phyloP scores from a whole-genome alignment of 805 yeast species.

The Ogataea nonfermentans region DNA sequence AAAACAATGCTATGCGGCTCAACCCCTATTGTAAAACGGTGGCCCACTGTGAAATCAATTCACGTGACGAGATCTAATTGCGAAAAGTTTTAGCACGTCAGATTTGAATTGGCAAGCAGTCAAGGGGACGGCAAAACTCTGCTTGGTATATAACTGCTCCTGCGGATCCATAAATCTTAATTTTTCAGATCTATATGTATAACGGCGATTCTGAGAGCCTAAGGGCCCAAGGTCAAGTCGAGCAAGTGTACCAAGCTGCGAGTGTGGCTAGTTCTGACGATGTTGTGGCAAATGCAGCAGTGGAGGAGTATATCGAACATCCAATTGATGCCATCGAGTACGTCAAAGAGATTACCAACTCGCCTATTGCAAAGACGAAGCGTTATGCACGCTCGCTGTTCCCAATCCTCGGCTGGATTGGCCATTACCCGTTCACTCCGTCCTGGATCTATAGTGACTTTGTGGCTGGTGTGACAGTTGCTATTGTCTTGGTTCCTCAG shows the following conservation, averaged over 20 bases:
- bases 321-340: slow-evolving; percentile 29
- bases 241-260: background rate
- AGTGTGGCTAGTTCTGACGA: slow-evolving; percentile 7
- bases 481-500: slow-evolving; percentile 90
- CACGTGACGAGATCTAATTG: slow-evolving; percentile 20
- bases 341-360: slow-evolving; percentile 25
- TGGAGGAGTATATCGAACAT: slow-evolving; percentile 26
- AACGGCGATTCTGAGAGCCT: background rate
- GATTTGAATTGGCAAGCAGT: background rate
- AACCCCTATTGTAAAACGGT: slow-evolving; percentile 3
- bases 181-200: background rate
- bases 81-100: background rate
- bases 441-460: slow-evolving; percentile 78
- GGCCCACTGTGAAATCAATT: slow-evolving; percentile 2
- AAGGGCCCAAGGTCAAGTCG: background rate
- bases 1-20: slow-evolving; percentile 9
- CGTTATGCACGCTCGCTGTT: slow-evolving; percentile 62
- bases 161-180: background rate
- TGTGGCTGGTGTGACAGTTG: slow-evolving; percentile 91
- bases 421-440: slow-evolving; percentile 65
- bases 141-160: background rate
- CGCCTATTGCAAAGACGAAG: slow-evolving; percentile 41
- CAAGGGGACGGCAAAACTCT: background rate
- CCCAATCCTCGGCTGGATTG: slow-evolving; percentile 82
- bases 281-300: slow-evolving; percentile 5